Base-by-base conservation (phyloP, 2,329 filamentous ascomycete species). In the Microdochium nivale region DNA sequence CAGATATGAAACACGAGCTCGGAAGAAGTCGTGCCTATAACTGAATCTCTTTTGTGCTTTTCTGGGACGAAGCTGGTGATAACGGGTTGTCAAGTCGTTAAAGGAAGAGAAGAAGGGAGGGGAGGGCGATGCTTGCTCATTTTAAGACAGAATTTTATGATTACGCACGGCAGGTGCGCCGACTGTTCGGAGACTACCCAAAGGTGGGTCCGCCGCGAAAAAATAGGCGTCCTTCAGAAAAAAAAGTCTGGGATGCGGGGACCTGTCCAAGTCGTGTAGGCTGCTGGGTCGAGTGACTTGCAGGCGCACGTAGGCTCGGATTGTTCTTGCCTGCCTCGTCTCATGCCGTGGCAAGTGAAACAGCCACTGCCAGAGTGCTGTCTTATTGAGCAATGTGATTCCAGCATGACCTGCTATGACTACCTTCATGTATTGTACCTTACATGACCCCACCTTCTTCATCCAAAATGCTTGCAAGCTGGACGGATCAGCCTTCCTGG, bases 1-100 rank as follows among this genome's bases (percentile, higher is more conserved):
- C 77, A 81, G 75, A 78, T 74, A 77, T 73, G 67, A 71, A 76
- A 76, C 72, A 78, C 76, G 75, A 75, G 56, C 61, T 53, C 40
- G 25, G 49, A 53, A 16, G 56, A 67, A 70, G 73, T 71, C 76
- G 77, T 75, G 78, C 77, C 78, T 62, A 58, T 60, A 63, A 66
- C 69, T 69, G 66, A 65, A 62, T 67, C 65, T 75, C 76, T 74
- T 74, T 74, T 73, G 72, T 71, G 66, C 66, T 71, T 67, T 68
- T 70, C 68, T 68, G 65, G 66, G 59, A 58, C 63, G 60, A 62
- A 66, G 58, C 65, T 71, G 71, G 66, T 65, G 67, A 74, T 75
- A 76, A 74, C 69, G 69, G 47, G 70, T 70, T 75, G 71, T 72
- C 66, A 66, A 68, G 70, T 71, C 70, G 71, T 69, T 68, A 66